phyloP scores from a whole-genome alignment of 441 rosid genomes.

The Caryocar brasiliense region DNA sequence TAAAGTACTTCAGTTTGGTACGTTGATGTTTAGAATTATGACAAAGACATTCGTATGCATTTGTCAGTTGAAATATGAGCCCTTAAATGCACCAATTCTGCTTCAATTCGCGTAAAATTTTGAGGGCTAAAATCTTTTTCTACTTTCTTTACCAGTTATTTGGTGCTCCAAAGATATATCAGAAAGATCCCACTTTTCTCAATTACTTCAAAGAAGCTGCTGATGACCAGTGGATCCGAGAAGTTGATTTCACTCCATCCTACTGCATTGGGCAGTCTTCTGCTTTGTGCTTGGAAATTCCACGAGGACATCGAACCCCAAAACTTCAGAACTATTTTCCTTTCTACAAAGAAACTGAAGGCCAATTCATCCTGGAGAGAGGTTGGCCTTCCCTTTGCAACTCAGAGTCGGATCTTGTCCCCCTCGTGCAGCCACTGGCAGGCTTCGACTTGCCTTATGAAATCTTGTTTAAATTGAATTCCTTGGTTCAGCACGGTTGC shows the following conservation, averaged over 20 bases:
- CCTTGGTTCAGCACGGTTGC: conserved; percentile 38
- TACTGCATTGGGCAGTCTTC: conserved; percentile 41
- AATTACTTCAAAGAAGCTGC: conserved; percentile 17
- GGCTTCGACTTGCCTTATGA: conserved; percentile 22
- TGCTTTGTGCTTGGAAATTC: conserved; percentile 34
- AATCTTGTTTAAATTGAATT: conserved; percentile 33
- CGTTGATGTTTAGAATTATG: too few species aligned
- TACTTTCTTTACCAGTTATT: conserved; percentile 9
- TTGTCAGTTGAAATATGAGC: too few species aligned
- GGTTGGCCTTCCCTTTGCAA: conserved; percentile 22
- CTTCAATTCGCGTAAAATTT: too few species aligned
- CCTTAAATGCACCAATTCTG: too few species aligned
- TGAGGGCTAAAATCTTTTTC: not conserved
- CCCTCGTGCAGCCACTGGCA: conserved; percentile 17
- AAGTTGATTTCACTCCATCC: conserved; percentile 32
- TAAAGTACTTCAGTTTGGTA: too few species aligned
- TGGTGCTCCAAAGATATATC: conserved; percentile 19
- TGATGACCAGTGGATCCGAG: conserved; percentile 32
- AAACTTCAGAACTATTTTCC: conserved; percentile 22
- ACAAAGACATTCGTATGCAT: too few species aligned
- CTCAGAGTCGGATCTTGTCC: conserved; percentile 25
- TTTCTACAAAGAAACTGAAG: conserved; percentile 20
- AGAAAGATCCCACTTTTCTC: not conserved
- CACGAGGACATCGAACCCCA: conserved; percentile 12
- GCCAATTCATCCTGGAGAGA: conserved; percentile 9